Conservation (phyloP, 192 early-diverging fungal genomes). For the Ramicandelaber brevisporus region DNA sequence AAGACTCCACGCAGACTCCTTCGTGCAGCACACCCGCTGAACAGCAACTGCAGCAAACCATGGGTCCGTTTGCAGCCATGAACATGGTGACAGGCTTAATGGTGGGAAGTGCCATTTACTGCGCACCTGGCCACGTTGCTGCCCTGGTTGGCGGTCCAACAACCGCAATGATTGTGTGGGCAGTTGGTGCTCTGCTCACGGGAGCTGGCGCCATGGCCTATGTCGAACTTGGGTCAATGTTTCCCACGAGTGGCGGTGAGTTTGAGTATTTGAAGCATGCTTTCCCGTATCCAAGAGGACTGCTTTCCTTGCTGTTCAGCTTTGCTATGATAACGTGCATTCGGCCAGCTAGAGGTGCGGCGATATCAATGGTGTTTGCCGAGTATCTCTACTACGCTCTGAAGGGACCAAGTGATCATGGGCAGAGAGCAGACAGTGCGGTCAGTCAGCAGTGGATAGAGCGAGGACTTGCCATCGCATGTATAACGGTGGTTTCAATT, state of each 20-base stretch:
- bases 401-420: constrained; percentile 1
- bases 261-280: constrained; percentile 26
- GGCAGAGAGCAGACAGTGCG: background rate
- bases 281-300: constrained; percentile 18
- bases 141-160: constrained; percentile 11
- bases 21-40: too few species aligned
- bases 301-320: constrained; percentile 20
- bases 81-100: constrained; percentile 17
- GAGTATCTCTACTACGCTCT: constrained; percentile 15
- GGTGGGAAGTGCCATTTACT: constrained; percentile 18
- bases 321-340: constrained; percentile 8
- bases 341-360: constrained; percentile 12
- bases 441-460: constrained; percentile 13
- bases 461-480: constrained; percentile 8
- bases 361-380: constrained; percentile 14
- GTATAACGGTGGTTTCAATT: constrained; percentile 6
- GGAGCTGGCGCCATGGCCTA: constrained; percentile 14
- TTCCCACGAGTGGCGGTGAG: constrained; percentile 27
- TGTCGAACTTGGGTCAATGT: constrained; percentile 24
- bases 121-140: constrained; percentile 12
- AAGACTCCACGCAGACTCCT: too few species aligned
- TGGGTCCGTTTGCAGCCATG: constrained; percentile 18
- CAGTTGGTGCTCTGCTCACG: constrained; percentile 11
- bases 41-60: constrained; percentile 9
- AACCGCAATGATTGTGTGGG: constrained; percentile 16